Evolutionary conservation across 2,329 filamentous ascomycete species (phyloP).

Genomic region (Hymenoscyphus repandus): DNA sequence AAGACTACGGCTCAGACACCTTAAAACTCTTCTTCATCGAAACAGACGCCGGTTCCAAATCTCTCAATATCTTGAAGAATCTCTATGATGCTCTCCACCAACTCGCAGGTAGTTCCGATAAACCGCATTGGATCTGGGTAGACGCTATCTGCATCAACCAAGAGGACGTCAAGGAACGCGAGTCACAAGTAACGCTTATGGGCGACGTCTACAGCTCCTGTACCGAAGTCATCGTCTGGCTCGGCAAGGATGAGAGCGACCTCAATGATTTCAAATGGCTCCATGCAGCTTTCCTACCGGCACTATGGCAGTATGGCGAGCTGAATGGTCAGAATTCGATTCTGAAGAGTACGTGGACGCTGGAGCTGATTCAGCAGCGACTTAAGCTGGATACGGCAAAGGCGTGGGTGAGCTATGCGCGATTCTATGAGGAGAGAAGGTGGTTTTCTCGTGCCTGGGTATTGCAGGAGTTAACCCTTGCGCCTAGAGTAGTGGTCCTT

Average conservation of each 20-base stretch:
- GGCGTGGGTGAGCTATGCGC: slow-evolving; percentile 5
- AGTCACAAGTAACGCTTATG: slow-evolving; percentile 8
- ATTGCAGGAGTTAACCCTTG: slow-evolving; percentile 6
- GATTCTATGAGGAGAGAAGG: slow-evolving; percentile 4
- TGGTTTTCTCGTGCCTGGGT: slow-evolving; percentile 10
- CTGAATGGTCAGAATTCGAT: not conserved
- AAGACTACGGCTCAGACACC: slow-evolving; percentile 1
- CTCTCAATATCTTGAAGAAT: slow-evolving; percentile 2
- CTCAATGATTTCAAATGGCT: slow-evolving; percentile 10
- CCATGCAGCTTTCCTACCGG: slow-evolving; percentile 3
- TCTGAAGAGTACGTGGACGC: slow-evolving; percentile 3
- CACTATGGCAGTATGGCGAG: slow-evolving; percentile 4
- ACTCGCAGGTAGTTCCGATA: not conserved
- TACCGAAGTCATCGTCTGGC: slow-evolving; percentile 6
- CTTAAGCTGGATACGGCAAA: slow-evolving; percentile 6
- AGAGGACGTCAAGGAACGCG: slow-evolving; percentile 5
- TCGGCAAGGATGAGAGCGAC: slow-evolving; percentile 9
- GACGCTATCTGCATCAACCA: slow-evolving; percentile 14
- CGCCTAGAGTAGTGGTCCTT: slow-evolving; percentile 4
- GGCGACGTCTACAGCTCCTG: slow-evolving; percentile 6
- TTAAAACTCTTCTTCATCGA: slow-evolving; percentile 1
- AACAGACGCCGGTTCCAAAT: not conserved
- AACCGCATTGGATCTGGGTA: slow-evolving; percentile 8
- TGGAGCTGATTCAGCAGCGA: slow-evolving; percentile 2
- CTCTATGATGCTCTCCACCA: slow-evolving; percentile 6